Base-by-base conservation (phyloP, 345 rosid genomes). In the Moricandia moricandioides region DNA sequence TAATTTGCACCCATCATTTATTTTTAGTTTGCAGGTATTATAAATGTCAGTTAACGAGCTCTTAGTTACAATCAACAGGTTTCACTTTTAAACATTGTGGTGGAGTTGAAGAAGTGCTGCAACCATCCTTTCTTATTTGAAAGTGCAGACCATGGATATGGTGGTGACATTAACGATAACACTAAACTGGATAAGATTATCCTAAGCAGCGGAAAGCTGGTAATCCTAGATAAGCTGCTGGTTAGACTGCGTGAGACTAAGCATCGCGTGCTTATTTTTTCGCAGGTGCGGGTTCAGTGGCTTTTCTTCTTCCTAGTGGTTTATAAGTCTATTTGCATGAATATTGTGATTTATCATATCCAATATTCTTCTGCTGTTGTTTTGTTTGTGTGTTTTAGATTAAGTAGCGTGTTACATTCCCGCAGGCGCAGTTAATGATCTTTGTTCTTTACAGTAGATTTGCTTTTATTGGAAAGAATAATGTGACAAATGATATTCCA, bases 131-230 rank as follows among this genome's bases (percentile, higher is more conserved):
- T 96, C 85, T 84, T 96, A 76, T 96, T 96, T 85, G 99, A 96
- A 87, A 96, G 98, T 82, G 99, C 99, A 7, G 99, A 96, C 82
- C 97, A 96, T 84, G 99, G 99, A 74, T 96, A 96, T 83, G 98
- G 99, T 62, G 98, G 98, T 82, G 74, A 83, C 78, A 56, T 79
- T 59, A 80, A 88, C 66, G 95, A 92, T 79, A 84, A 71, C 74
- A 84, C 88, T 80, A 96, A 92, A 81, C 80, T 96, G 82, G 98
- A 96, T 85, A 96, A 96, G 78, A 88, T 89, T 59, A 85, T 96
- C 72, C 82, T 87, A 79, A 96, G 99, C 83, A 96, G 99, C 65
- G 99, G 99, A 78, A 96, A 96, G 83, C 88, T 96, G 65, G 99
- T 91, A 75, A 96, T 96, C 65, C 90, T 96, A 78, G 99, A 96